Evolutionary conservation across 1,284 basidiomycete species (phyloP), one percentile per base, ranked within the genome.

Genomic region (Cutaneotrichosporon sp.): DNA sequence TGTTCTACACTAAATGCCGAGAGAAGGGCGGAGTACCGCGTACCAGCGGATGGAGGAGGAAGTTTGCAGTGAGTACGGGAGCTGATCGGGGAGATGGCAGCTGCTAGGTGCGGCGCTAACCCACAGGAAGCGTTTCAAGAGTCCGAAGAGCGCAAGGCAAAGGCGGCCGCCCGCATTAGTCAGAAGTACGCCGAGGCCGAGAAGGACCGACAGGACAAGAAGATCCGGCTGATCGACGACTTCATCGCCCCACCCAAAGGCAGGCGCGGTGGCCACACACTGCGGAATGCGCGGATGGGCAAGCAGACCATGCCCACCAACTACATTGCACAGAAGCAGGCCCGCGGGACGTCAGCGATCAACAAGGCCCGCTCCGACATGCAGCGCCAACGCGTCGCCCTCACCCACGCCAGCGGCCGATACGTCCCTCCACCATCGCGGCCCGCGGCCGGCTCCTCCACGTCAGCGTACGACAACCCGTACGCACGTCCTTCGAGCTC

Each of bases 391-490:
- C 58, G 75, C 18, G 60, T 77, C 7, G 73, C 75, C 0, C 63
- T 78, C 42, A 77, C 75, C 1, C 72, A 77, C 52, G 74, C 75
- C 16, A 69, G 69, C 3, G 75, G 76, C 5, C 65, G 64, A 52
- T 74, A 65, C 50, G 56, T 72, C 18, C 70, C 72, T 4, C 72
- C 72, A 0, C 47, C 72, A 3, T 31, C 67, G 27, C 59, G 52
- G 20, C 24, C 58, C 16, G 22, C n/a, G 29, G 29, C 42, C 7
- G 14, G 18, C 22, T 24, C 31, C 22, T 24, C 49, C 4, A 20
- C 29, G 16, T 38, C 52, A 10, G 24, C 53, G n/a, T 54, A 50
- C 52, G 3, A 43, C 24, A 53, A 56, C 36, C 25, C 27, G 7
- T 47, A 59, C 56, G 22, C 43, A 38, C 24, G 43, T 53, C 36